A percentile compares a stretch with the other conserved stretches of the same genome.
These are phyloP conservation scores for Cryptosporidium ubiquitum DNA, from an alignment of 169 alveolate species.

Conservation along the genomic window DNA sequence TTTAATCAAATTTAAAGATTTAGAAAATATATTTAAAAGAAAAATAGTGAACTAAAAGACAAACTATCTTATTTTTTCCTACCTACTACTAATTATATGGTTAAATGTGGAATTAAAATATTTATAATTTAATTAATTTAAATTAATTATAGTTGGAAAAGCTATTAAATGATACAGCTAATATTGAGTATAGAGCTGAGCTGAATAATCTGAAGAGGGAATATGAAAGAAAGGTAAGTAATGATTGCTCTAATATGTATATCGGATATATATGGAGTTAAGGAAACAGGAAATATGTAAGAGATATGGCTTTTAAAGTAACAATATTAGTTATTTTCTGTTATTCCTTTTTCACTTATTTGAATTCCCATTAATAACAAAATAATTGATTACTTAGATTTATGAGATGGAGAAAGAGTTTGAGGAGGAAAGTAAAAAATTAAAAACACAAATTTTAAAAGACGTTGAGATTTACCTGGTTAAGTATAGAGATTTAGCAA, in stretches of 20 bases:
- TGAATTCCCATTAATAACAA: background rate
- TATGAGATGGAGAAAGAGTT: slow-evolving; percentile 61
- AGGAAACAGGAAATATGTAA: background rate
- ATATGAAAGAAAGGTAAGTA: slow-evolving; percentile 70
- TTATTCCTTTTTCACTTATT: too few relatives aligned
- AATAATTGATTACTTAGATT: slow-evolving; percentile 15
- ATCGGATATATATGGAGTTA: background rate
- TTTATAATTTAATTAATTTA: background rate
- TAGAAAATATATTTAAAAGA: too few relatives aligned
- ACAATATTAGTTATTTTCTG: background rate
- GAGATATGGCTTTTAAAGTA: background rate
- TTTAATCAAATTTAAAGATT: too few relatives aligned
- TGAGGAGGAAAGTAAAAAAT: slow-evolving; percentile 37
- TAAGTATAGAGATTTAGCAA: slow-evolving; percentile 66
- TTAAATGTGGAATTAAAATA: background rate
- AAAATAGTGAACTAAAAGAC: too few relatives aligned
- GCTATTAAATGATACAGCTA: slow-evolving; percentile 31
- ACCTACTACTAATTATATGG: background rate
- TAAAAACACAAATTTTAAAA: slow-evolving; percentile 24
- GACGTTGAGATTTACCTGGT: slow-evolving; percentile 55
- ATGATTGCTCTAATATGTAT: background rate
- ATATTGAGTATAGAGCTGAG: slow-evolving; percentile 65
- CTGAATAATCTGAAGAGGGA: slow-evolving; percentile 34
- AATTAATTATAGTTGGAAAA: slow-evolving; percentile 36
- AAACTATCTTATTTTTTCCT: too few relatives aligned